Evolutionary conservation across 2,329 filamentous ascomycete species (phyloP).

Genomic region (Xylariomycetidae sp.): DNA sequence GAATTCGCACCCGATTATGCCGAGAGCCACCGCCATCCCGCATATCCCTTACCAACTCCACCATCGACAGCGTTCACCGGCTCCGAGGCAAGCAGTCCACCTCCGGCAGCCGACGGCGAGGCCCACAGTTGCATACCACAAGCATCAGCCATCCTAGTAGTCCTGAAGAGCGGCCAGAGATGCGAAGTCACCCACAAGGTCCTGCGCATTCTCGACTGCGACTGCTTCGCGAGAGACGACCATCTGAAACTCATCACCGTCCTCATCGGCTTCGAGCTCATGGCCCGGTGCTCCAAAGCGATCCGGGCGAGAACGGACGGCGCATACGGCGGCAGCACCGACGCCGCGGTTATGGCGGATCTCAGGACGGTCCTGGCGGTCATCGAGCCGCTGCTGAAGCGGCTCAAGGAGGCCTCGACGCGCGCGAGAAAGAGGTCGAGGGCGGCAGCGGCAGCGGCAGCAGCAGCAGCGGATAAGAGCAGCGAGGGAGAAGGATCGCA

Average conservation of each 20-base stretch:
- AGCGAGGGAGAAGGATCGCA: background rate
- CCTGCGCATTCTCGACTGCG: constrained; percentile 14
- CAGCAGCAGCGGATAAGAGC: constrained; percentile 2
- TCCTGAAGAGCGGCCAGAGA: constrained; percentile 9
- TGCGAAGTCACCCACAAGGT: constrained; percentile 9
- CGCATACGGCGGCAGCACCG: constrained; percentile 6
- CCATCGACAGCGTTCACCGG: too few species aligned
- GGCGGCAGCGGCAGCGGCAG: constrained; percentile 4
- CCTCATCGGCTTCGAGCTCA: constrained; percentile 16
- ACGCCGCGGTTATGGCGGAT: constrained; percentile 13
- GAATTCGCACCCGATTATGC: too few species aligned
- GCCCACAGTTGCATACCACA: constrained; percentile 16
- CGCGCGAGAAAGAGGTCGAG: constrained; percentile 5
- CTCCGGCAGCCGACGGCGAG: too few species aligned
- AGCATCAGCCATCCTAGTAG: constrained; percentile 11
- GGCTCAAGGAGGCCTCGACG: constrained; percentile 10
- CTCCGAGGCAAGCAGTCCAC: too few species aligned
- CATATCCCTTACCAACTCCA: too few species aligned
- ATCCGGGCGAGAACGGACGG: constrained; percentile 8
- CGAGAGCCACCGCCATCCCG: too few species aligned
- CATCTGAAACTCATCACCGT: constrained; percentile 15
- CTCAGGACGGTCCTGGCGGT: constrained; percentile 16
- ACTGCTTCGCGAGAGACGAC: constrained; percentile 14
- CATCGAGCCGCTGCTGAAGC: constrained; percentile 13
- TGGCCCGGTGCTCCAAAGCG: constrained; percentile 13